These are phyloP conservation scores for Kurtzmaniella quercitrusa DNA, from an alignment of 1,139 yeast species.

Conservation along the genomic window DNA sequence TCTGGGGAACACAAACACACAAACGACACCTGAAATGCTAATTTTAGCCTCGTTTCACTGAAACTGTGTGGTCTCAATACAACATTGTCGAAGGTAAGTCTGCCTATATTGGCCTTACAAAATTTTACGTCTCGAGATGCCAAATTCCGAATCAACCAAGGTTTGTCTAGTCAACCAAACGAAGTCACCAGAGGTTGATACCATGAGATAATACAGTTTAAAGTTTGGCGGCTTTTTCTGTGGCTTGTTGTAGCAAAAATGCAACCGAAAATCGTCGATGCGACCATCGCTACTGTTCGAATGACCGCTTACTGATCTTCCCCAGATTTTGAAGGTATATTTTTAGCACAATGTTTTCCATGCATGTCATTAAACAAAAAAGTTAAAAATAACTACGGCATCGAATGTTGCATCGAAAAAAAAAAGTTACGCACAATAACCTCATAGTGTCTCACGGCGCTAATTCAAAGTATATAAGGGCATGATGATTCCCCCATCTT, in stretches of 20 bases:
- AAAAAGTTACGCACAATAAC: too few relatives aligned
- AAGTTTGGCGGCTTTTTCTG: too few relatives aligned
- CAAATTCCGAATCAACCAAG: too few relatives aligned
- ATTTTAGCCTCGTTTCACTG: neutral
- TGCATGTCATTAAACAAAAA: conserved; percentile 2
- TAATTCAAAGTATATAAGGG: conserved; percentile 1
- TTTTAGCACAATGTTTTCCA: neutral
- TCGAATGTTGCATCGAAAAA: too few relatives aligned
- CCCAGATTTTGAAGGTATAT: neutral
- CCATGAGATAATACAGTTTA: too few relatives aligned
- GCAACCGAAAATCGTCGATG: neutral
- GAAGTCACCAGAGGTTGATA: too few relatives aligned
- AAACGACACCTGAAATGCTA: neutral
- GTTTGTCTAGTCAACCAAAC: too few relatives aligned
- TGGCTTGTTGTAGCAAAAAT: neutral
- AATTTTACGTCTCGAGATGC: too few relatives aligned
- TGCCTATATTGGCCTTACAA: too few relatives aligned
- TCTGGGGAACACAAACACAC: neutral
- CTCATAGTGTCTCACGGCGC: too few relatives aligned
- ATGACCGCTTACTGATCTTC: neutral
- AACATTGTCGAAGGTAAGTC: too few relatives aligned
- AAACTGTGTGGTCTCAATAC: neutral
- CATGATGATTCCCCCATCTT: neutral
- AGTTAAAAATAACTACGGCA: neutral
- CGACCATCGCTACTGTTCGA: neutral